A percentile compares a stretch with the other conserved stretches of the same genome.
Conservation (phyloP, 2,329 filamentous ascomycete genomes). For the Hypoxylon sp. region DNA sequence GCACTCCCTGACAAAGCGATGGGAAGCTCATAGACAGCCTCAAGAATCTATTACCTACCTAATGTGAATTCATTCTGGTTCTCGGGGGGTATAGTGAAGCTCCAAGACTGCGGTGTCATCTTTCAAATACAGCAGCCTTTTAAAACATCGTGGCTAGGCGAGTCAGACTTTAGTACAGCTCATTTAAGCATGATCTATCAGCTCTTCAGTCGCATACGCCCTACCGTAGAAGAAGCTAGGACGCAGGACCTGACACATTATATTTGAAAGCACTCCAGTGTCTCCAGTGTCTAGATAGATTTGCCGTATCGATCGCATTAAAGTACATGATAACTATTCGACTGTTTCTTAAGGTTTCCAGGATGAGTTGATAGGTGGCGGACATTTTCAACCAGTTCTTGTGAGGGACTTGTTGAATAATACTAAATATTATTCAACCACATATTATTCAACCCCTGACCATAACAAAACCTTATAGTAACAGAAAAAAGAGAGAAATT, state of each 20-base stretch:
- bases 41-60: not conserved
- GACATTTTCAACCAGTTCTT: not conserved
- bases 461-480: not conserved
- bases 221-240: not conserved
- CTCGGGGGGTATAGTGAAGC: not conserved
- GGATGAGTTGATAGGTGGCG: not conserved
- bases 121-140: not conserved
- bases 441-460: not conserved
- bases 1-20: not conserved
- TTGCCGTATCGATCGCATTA: not conserved
- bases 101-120: not conserved
- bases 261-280: not conserved
- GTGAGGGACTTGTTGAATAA: not conserved
- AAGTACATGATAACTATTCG: not conserved
- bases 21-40: not conserved
- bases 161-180: not conserved
- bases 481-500: not conserved
- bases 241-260: not conserved
- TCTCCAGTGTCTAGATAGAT: not conserved
- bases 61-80: not conserved
- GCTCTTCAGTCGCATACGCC: not conserved
- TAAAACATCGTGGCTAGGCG: not conserved
- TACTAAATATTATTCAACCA: too few relatives aligned
- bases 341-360: not conserved
- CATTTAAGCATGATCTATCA: not conserved